A percentile compares a stretch with the other conserved stretches of the same genome.
phyloP scores from a whole-genome alignment of 345 rosid genomes.

The Salix arbutifolia region DNA sequence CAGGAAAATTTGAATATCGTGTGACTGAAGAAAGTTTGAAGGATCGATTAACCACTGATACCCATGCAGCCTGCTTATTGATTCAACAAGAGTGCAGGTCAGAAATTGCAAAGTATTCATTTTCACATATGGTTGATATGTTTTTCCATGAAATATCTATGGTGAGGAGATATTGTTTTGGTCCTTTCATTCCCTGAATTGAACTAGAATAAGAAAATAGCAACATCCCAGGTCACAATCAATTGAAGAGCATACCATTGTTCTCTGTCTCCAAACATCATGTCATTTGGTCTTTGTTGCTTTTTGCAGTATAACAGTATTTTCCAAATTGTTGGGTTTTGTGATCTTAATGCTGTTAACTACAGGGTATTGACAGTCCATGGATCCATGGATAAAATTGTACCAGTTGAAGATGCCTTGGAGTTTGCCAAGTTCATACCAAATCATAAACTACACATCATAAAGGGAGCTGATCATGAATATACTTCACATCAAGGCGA shows the following conservation, averaged over 20 bases:
- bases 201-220: not conserved
- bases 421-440: constrained; percentile 58
- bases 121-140: too few relatives aligned
- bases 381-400: constrained; percentile 62
- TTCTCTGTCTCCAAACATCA: not conserved
- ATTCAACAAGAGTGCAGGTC: constrained; percentile 64
- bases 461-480: constrained; percentile 88
- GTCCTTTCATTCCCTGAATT: not conserved
- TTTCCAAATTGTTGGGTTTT: too few relatives aligned
- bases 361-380: constrained; percentile 80
- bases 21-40: constrained; percentile 68
- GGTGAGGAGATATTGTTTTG: not conserved
- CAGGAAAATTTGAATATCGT: constrained; percentile 64
- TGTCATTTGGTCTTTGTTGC: not conserved
- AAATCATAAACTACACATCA: constrained; percentile 54
- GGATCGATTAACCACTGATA: constrained; percentile 65
- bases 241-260: not conserved
- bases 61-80: constrained; percentile 46
- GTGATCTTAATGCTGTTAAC: constrained; percentile 4
- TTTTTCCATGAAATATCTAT: not conserved
- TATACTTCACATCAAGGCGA: constrained; percentile 66
- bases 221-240: not conserved
- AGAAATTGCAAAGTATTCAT: not conserved
- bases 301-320: too few relatives aligned
- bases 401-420: constrained; percentile 55